Evolutionary conservation across 805 yeast genomes (phyloP).

Genomic region (Myxozyma melibiosi): DNA sequence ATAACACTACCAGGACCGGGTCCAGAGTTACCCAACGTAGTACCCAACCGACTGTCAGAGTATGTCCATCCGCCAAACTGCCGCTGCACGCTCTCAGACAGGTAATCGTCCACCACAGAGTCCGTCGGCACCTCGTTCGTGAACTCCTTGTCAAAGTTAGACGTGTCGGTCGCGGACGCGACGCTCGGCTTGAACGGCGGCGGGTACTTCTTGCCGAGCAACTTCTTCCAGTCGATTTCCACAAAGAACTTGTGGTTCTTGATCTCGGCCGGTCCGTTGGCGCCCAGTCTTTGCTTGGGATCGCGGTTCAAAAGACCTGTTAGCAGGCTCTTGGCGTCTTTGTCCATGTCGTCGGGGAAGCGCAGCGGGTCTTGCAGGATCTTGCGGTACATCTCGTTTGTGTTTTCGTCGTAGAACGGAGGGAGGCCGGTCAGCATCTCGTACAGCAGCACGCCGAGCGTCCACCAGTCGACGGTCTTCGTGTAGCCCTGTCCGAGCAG

Average conservation of each 20-base stretch:
- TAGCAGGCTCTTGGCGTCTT: conserved; percentile 80
- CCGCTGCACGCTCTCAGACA: conserved; percentile 92
- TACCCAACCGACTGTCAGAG: conserved; percentile 39
- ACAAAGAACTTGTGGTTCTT: conserved; percentile 78
- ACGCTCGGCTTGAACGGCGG: conserved; percentile 97
- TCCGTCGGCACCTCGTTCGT: conserved; percentile 93
- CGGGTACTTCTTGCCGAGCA: conserved; percentile 80
- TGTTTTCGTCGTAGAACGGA: conserved; percentile 94
- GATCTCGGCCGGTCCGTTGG: conserved; percentile 80
- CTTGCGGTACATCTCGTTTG: conserved; percentile 89
- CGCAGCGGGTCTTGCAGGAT: conserved; percentile 84
- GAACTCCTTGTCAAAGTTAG: conserved; percentile 89
- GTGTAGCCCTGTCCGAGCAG: conserved; percentile 92
- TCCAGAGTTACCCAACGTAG: conserved; percentile 28
- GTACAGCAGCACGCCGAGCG: conserved; percentile 86
- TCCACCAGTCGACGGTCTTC: conserved; percentile 98
- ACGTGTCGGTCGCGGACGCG: conserved; percentile 69
- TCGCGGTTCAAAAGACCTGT: conserved; percentile 78
- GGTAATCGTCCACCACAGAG: conserved; percentile 81
- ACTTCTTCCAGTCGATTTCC: conserved; percentile 85
- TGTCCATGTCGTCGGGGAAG: conserved; percentile 86
- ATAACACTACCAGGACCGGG: conserved; percentile 33
- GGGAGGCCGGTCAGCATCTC: conserved; percentile 98
- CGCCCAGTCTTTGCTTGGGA: conserved; percentile 76
- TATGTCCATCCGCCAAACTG: conserved; percentile 99